Evolutionary conservation across 768 basidiomycete genomes (phyloP), one percentile per base, ranked within the genome.

Genomic region (Amanita exitialis): DNA sequence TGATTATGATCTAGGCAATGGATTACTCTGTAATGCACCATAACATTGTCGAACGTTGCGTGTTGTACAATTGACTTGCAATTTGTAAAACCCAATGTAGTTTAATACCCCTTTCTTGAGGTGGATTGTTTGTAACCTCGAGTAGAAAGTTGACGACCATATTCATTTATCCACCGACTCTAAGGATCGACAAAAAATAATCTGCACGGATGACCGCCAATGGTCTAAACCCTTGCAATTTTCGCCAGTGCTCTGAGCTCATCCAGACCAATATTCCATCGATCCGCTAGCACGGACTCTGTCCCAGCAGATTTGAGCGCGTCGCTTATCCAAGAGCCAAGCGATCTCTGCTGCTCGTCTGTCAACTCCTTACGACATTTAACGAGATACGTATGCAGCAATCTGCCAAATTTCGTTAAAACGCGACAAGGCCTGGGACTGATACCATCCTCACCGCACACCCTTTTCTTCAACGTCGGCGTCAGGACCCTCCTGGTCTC

Each of bases 391-490:
- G 78, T 81, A 53, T 76, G 66, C 42, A 84, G 61, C 18, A 81
- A 55, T 46, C 80, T 81, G 43, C 18, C 32, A 12, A 30, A 53
- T 41, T 37, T 35, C 15, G 41, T 18, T 39, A 44, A 20, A 23
- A 16, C 13, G 4, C n/a, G 1, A 20, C 9, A 44, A 48, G n/a
- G 9, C 28, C 16, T 9, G 45, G 27, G 10, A 47, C 27, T 20
- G 16, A 5, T 34, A 25, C 18, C 53, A 38, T 6, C 63, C 74
- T 46, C 46, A 79, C 80, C 75, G 72, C 16, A 81, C 56, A 1
- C 77, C 62, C 56, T 82, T 85, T 62, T 86, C 86, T 62, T 82
- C 79, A 35, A 82, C 81, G 49, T 85, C 80, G 2, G 59, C 59
- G 61, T 87, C 87, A 7, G 67, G 60, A 3, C 66, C 77, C n/a